Evolutionary conservation across 495 filamentous ascomycete genomes (phyloP).

Genomic region (Amphirosellinia nigrospora): DNA sequence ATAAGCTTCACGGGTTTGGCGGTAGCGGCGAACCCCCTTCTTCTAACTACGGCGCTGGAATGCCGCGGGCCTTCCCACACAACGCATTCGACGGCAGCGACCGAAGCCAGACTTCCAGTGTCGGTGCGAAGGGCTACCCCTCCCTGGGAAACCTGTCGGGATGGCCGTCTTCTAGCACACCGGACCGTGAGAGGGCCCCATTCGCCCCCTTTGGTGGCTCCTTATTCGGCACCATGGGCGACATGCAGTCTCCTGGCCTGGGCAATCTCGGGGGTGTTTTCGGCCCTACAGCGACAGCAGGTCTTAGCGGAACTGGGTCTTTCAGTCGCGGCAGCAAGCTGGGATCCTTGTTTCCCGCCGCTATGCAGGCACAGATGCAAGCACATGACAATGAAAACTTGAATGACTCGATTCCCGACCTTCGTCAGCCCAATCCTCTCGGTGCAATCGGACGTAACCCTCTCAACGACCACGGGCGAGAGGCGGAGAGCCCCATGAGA

Average conservation of each 20-base stretch:
- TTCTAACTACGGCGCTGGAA: constrained; percentile 49
- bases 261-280: constrained; percentile 62
- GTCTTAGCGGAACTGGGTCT: constrained; percentile 61
- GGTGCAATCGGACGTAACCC: constrained; percentile 62
- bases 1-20: constrained; percentile 45
- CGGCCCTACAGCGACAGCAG: constrained; percentile 47
- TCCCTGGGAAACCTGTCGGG: constrained; percentile 68
- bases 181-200: constrained; percentile 74
- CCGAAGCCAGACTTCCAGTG: constrained; percentile 88
- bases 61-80: constrained; percentile 55
- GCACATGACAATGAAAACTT: constrained; percentile 61
- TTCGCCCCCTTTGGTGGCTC: constrained; percentile 73
- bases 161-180: constrained; percentile 77
- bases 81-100: constrained; percentile 74
- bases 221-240: constrained; percentile 72
- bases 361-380: constrained; percentile 89
- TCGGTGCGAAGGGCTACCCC: constrained; percentile 74
- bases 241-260: constrained; percentile 77
- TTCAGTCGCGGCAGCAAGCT: constrained; percentile 81
- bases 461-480: constrained; percentile 54
- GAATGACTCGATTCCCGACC: constrained; percentile 57
- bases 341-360: constrained; percentile 81
- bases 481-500: constrained; percentile 69
- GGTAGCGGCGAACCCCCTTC: constrained; percentile 50
- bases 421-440: constrained; percentile 55